Evolutionary conservation across 2,329 filamentous ascomycete species (phyloP), one percentile per base, ranked within the genome.

Genomic region (Paraconiothyrium sp.): DNA sequence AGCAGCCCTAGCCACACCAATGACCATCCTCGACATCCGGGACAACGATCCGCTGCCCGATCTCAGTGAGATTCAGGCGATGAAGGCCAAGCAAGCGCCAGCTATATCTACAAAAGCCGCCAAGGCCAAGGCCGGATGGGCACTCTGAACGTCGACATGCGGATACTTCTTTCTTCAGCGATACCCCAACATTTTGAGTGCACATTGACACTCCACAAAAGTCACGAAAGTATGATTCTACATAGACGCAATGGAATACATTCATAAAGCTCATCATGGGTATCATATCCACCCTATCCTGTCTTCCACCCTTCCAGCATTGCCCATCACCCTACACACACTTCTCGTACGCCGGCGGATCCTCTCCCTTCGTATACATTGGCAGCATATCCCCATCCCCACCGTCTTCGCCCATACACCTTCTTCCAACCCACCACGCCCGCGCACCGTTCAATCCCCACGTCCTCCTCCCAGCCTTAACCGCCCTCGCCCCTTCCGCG

Each of bases 11-110:
- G 61, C 70, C 5, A 62, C 70, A 4, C 67, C 73, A 32, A 77
- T 79, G 75, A 78, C 76, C 9, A 71, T 78, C 43, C 74, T 79
- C 49, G 73, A 78, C 44, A 75, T 79, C 58, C 63, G 75, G 22
- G 75, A 77, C 60, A 76, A 65, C 46, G 76, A 78, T 48, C 71
- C 75, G 0, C 64, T 76, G 8, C 75, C 76, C 24, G 69, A 72
- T 24, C 70, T 78, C 56, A 66, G 60, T 63, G 71, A 76, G 34
- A 67, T 72, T 55, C 76, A 75, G 52, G 60, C 69, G 3, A 66
- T 60, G 14, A 76, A 75, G 54, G 60, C 69, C 3, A 66, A 62
- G 14, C 66, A 66, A n/a, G 61, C 68, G 16, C 67, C 69, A 3
- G 57, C 69, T 32, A 74, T 75, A 44, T 73, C 74, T 10, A 78